Evolutionary conservation across 106 monocot genomes (phyloP).

Genomic region (Amphibolis antarctica): DNA sequence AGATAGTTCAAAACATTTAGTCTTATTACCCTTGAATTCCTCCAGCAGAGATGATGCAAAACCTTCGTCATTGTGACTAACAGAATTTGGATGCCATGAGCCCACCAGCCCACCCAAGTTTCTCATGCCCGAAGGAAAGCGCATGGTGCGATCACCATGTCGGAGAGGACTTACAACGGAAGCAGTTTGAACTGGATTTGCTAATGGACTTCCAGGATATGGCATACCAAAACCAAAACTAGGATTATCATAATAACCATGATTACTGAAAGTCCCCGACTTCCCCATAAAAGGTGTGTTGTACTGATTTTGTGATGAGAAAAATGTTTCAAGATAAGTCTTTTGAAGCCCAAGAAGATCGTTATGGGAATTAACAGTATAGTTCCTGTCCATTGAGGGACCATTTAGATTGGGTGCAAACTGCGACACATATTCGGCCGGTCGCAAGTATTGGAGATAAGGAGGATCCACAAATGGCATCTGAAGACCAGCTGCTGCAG

Average conservation of each 20-base stretch:
- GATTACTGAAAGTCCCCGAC: slow-evolving; percentile 29
- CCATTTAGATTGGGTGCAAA: slow-evolving; percentile 17
- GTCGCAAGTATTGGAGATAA: slow-evolving; percentile 53
- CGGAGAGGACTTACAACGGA: slow-evolving; percentile 49
- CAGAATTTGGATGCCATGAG: slow-evolving; percentile 29
- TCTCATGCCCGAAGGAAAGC: slow-evolving; percentile 44
- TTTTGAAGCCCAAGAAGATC: slow-evolving; percentile 45
- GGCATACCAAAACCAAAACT: slow-evolving; percentile 39
- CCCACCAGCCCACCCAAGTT: slow-evolving; percentile 40
- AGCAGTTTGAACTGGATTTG: slow-evolving; percentile 29
- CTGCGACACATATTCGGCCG: slow-evolving; percentile 44
- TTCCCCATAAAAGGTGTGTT: slow-evolving; percentile 38
- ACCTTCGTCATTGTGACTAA: slow-evolving; percentile 31
- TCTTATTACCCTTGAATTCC: slow-evolving; percentile 91
- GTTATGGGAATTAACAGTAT: slow-evolving; percentile 30
- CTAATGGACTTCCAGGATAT: slow-evolving; percentile 45
- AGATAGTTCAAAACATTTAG: slow-evolving; percentile 73
- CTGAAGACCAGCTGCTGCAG: slow-evolving; percentile 29
- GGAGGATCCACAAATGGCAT: slow-evolving; percentile 38
- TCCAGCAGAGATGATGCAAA: slow-evolving; percentile 77
- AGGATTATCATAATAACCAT: slow-evolving; percentile 49
- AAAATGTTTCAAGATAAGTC: slow-evolving; percentile 38
- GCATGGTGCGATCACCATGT: slow-evolving; percentile 38
- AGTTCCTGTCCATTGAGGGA: slow-evolving; percentile 38
- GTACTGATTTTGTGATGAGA: slow-evolving; percentile 53